phyloP scores from a whole-genome alignment of 2,329 filamentous ascomycete genomes.

The Simplicillium aogashimaense region DNA sequence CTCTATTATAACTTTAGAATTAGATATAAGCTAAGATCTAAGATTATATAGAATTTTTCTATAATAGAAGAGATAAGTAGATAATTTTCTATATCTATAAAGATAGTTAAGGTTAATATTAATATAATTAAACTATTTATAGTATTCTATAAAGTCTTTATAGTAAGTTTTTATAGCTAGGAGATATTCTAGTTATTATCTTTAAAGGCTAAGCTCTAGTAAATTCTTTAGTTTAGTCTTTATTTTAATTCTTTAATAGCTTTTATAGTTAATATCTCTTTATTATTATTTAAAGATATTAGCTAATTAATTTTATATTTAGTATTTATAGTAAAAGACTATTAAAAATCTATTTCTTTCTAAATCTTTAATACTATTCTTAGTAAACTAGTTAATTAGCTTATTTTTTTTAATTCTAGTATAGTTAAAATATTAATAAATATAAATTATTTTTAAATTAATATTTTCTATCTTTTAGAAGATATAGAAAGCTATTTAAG shows the following conservation, averaged over 20 bases:
- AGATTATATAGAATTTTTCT: conserved; percentile 1
- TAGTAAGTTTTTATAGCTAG: conserved; percentile 2
- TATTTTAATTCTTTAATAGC: not conserved
- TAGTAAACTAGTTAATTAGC: conserved; percentile 2
- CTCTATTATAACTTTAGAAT: not conserved
- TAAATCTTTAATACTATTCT: not conserved
- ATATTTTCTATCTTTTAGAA: conserved; percentile 1
- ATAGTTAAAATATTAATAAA: conserved; percentile 1
- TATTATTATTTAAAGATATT: conserved; percentile 1
- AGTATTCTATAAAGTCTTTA: conserved; percentile 6
- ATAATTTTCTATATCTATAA: conserved; percentile 2
- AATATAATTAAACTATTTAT: conserved; percentile 4
- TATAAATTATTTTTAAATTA: not conserved
- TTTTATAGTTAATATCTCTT: not conserved
- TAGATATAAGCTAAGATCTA: not conserved
- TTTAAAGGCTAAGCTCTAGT: not conserved
- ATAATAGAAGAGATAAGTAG: conserved; percentile 3
- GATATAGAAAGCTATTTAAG: not conserved
- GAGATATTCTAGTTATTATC: conserved; percentile 1
- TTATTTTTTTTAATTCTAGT: conserved; percentile 2
- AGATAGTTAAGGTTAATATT: conserved; percentile 1
- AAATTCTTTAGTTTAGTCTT: not conserved
- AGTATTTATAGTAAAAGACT: conserved; percentile 1
- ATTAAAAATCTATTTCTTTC: not conserved
- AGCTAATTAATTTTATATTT: not conserved